phyloP scores from a whole-genome alignment of 176 grass and related monocot genomes.

The Pharus latifolius region DNA sequence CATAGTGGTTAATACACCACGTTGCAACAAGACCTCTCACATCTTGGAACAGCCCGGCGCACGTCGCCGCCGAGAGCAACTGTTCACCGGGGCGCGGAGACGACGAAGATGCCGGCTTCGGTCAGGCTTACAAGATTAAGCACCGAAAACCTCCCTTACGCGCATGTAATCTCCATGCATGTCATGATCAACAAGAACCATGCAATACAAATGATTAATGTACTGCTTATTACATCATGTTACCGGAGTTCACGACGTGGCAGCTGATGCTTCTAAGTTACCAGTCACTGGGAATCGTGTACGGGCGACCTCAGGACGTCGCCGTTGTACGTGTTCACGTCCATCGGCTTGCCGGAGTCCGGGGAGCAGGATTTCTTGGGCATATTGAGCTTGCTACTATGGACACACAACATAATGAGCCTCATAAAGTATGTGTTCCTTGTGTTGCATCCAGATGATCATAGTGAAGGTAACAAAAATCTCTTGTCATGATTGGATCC shows the following conservation, averaged over 20 bases:
- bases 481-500: too few relatives aligned
- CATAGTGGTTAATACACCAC: too few relatives aligned
- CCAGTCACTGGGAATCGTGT: constrained; percentile 63
- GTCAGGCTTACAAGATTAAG: constrained; percentile 29
- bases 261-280: constrained; percentile 31
- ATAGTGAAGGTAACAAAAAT: constrained; percentile 59
- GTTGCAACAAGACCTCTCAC: too few relatives aligned
- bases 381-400: constrained; percentile 55
- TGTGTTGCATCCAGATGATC: constrained; percentile 52
- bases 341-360: constrained; percentile 24
- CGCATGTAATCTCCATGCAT: too few relatives aligned
- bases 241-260: constrained; percentile 30
- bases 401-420: constrained; percentile 49
- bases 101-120: neutral
- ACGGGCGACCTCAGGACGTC: constrained; percentile 59
- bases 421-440: constrained; percentile 55
- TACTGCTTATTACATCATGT: neutral
- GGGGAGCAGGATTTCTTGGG: constrained; percentile 39
- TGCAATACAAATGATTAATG: too few relatives aligned
- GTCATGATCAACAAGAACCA: too few relatives aligned
- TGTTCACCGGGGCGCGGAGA: too few relatives aligned
- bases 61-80: too few relatives aligned
- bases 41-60: too few relatives aligned
- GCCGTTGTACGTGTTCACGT: constrained; percentile 65
- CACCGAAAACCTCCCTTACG: constrained; percentile 18